A percentile compares a stretch with the other conserved stretches of the same genome.
Evolutionary conservation across 148 eudicot genomes (phyloP).

Genomic region (Oxyria digyna): DNA sequence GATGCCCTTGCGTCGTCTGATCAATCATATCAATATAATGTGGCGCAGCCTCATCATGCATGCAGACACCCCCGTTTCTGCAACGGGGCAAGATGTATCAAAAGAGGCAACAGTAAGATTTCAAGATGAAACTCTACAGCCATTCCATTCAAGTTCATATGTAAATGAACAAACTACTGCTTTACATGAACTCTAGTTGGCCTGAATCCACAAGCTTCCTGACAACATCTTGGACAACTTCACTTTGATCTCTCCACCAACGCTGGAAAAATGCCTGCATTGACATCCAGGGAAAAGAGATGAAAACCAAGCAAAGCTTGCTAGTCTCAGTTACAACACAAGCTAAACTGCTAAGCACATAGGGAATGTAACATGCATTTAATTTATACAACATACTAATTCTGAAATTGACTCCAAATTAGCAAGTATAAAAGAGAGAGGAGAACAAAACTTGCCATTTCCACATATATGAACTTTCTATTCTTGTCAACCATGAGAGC

Average conservation of each 20-base stretch:
- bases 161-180: neutral
- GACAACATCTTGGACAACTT: constrained; percentile 35
- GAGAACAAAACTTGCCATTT: constrained; percentile 33
- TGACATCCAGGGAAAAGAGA: neutral
- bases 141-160: neutral
- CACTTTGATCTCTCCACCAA: constrained; percentile 89
- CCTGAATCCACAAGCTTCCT: constrained; percentile 59
- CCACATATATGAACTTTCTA: constrained; percentile 76
- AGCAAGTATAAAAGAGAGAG: neutral
- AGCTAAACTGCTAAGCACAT: too few species aligned
- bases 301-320: neutral
- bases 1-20: constrained; percentile 90
- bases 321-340: too few species aligned
- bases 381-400: neutral
- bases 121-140: neutral
- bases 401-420: neutral
- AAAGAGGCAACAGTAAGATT: neutral
- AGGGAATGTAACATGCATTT: too few species aligned
- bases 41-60: constrained; percentile 96
- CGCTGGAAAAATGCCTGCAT: constrained; percentile 88
- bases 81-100: neutral
- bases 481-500: constrained; percentile 76
- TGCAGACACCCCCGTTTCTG: constrained; percentile 94
- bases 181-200: constrained; percentile 84
- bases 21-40: constrained; percentile 99